A percentile compares a stretch with the other conserved stretches of the same genome.
These are phyloP conservation scores for Cryphonectria carpinicola DNA, from an alignment of 2,329 filamentous ascomycete species.

Conservation along the genomic window DNA sequence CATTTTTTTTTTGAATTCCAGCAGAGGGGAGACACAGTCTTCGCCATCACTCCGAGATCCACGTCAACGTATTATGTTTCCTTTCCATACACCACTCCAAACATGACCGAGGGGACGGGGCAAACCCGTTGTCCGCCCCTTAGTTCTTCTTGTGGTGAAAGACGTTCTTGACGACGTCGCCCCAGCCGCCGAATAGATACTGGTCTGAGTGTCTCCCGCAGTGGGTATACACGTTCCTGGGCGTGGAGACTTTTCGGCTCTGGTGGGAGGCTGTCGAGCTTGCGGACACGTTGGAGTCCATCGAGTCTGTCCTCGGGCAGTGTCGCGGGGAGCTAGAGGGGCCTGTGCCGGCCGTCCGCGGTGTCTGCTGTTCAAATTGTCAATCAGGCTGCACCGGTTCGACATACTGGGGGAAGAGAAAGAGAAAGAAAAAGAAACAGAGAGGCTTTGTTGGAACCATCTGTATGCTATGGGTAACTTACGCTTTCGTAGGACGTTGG, in stretches of 20 bases:
- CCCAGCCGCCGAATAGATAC: constrained; percentile 53
- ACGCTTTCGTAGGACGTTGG: constrained; percentile 28
- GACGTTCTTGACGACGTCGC: constrained; percentile 47
- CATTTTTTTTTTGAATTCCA: neutral
- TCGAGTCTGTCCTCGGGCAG: constrained; percentile 18
- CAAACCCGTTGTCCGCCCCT: neutral
- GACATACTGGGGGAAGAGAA: neutral
- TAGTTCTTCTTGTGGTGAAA: constrained; percentile 43
- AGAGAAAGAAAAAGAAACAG: neutral
- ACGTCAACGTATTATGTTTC: neutral
- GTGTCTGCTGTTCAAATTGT: constrained; percentile 13
- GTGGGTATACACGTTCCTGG: constrained; percentile 54
- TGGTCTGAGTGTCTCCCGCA: constrained; percentile 60
- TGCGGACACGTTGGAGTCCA: constrained; percentile 12
- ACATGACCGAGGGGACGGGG: neutral
- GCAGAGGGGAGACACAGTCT: neutral
- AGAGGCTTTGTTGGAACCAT: neutral
- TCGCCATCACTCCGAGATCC: neutral
- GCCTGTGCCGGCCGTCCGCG: constrained; percentile 11
- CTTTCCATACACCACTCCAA: neutral
- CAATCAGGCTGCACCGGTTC: neutral
- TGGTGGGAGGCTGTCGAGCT: constrained; percentile 16
- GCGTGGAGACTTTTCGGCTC: constrained; percentile 26
- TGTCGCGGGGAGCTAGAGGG: neutral
- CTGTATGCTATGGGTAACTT: constrained; percentile 3